Evolutionary conservation across 306 rosid genomes (phyloP), one percentile per base, ranked within the genome.

Genomic region (Quercus alba): DNA sequence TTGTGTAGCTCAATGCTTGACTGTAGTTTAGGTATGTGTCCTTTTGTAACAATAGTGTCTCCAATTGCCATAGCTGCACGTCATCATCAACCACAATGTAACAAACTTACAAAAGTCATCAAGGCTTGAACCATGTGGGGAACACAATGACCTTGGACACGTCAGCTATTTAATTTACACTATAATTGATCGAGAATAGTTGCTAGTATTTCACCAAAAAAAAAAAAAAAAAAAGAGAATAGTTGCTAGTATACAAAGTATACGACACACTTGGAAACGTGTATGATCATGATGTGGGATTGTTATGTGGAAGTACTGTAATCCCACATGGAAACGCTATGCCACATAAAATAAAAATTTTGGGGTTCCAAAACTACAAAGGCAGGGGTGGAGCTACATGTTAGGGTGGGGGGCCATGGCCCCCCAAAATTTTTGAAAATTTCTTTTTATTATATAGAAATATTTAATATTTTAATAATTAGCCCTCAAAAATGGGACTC

Each of bases 1-100:
- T 96, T 10, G 99, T 96, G 85, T 93, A 91, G 89, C 99, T 96
- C 44, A 96, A 88, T 17, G 99, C 99, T 88, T 96, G 99, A 80
- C 98, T 93, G 91, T 96, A 93, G 87, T 86, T 96, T 63, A 91
- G 88, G 81, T 96, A 96, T 64, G 99, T 96, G 83, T 96, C 98
- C 89, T 90, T 96, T 72, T 96, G 99, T 73, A 96, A 85, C 78
- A 96, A 81, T 77, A 96, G 98, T 66, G 97, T 93, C 76, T 96
- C 99, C 91, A 96, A 75, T 81, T 96, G 99, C 99, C 99, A 96
- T 58, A 96, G 86, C 99, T 96, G 93, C 82, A 56, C 68, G 82
- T 77, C 78, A 81, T 79, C 69, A 75, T 74, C 77, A 76, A 12
- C 72, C 70, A 75, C 70, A 75, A 86, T 56, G 76, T 78, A 80